Percentiles rank a stretch among this genome's conserved stretches.
These are phyloP conservation scores for Microcyclospora pomicola DNA, from an alignment of 2,329 filamentous ascomycete genomes.

Conservation along the genomic window DNA sequence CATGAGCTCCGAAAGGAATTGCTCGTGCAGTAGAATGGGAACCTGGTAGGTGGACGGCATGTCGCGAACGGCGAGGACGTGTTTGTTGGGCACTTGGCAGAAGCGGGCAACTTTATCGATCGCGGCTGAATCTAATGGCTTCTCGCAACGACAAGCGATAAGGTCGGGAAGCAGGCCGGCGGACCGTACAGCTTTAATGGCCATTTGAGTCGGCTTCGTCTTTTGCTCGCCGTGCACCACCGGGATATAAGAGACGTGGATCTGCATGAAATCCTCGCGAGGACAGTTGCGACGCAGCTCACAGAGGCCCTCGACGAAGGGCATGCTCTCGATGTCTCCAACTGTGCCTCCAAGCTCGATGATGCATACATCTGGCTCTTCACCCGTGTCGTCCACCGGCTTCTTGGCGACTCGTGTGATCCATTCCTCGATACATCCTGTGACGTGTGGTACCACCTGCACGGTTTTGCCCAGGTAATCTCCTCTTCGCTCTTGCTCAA, in stretches of 20 bases:
- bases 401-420: constrained; percentile 74
- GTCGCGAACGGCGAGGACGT: constrained; percentile 78
- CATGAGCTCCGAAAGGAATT: constrained; percentile 59
- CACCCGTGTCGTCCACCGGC: constrained; percentile 70
- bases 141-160: constrained; percentile 85
- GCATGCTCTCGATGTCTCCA: constrained; percentile 73
- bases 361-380: constrained; percentile 84
- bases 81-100: constrained; percentile 73
- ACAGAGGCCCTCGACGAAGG: constrained; percentile 75
- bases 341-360: constrained; percentile 58
- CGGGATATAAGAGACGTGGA: constrained; percentile 80
- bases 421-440: constrained; percentile 84
- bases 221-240: constrained; percentile 69
- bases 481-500: constrained; percentile 55
- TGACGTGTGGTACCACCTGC: constrained; percentile 89
- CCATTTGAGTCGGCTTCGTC: constrained; percentile 91
- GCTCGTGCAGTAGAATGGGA: constrained; percentile 75
- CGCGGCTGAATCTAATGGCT: constrained; percentile 56
- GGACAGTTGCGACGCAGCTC: constrained; percentile 62
- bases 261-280: constrained; percentile 71
- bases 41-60: constrained; percentile 89
- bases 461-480: constrained; percentile 81
- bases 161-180: constrained; percentile 52
- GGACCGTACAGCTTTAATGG: constrained; percentile 71
- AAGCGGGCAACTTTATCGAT: constrained; percentile 78